A percentile compares a stretch with the other conserved stretches of the same genome.
Conservation (phyloP, 2,329 filamentous ascomycete species). For the Didymella arachidicola region DNA sequence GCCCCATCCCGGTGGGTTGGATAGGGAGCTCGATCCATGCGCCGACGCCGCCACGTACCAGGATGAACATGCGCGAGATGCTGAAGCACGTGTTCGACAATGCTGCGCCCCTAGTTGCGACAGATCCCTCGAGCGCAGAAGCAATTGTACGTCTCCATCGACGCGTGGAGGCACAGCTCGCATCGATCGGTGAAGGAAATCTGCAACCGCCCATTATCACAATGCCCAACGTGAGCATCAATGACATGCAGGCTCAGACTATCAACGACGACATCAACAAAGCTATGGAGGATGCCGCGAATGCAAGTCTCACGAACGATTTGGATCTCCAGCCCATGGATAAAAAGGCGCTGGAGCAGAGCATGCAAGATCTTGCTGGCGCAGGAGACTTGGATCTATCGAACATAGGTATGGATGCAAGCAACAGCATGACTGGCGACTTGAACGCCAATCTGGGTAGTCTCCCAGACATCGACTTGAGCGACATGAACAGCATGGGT, state of each 20-base stretch:
- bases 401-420: conserved; percentile 41
- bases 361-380: conserved; percentile 41
- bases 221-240: conserved; percentile 40
- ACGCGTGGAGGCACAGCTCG: conserved; percentile 70
- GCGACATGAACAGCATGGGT: conserved; percentile 41
- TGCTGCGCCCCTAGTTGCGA: conserved; percentile 64
- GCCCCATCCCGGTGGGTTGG: conserved; percentile 47
- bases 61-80: conserved; percentile 66
- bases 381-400: conserved; percentile 42
- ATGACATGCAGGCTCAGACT: conserved; percentile 37
- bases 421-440: conserved; percentile 25
- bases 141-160: conserved; percentile 69
- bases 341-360: conserved; percentile 45
- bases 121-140: conserved; percentile 67
- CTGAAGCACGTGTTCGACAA: conserved; percentile 66
- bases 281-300: conserved; percentile 49
- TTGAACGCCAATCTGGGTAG: conserved; percentile 36
- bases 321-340: conserved; percentile 41
- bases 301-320: conserved; percentile 43
- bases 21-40: conserved; percentile 38
- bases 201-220: conserved; percentile 39
- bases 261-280: conserved; percentile 45
- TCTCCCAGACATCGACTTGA: conserved; percentile 42
- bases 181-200: conserved; percentile 32
- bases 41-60: conserved; percentile 43